phyloP scores from a whole-genome alignment of 2,329 filamentous ascomycete genomes.

The Exophiala oligosperma region DNA sequence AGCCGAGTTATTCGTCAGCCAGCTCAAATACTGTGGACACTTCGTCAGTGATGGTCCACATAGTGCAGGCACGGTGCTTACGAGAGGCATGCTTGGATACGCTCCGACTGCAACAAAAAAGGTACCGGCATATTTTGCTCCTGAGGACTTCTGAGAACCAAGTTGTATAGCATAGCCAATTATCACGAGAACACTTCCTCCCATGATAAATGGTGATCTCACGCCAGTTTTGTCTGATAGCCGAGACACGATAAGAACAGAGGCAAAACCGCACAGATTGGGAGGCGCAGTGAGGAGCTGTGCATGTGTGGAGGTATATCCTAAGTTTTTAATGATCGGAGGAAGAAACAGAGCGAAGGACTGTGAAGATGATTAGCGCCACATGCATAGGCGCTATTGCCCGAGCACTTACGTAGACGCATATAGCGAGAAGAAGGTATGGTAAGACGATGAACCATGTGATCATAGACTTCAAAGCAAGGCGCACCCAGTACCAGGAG shows the following conservation, averaged over 20 bases:
- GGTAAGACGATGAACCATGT: no score
- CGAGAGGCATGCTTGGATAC: constrained; percentile 16
- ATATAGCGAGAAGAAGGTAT: no score
- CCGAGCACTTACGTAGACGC: no score
- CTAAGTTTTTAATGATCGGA: no score
- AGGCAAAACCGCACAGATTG: constrained; percentile 24
- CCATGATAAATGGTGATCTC: constrained; percentile 36
- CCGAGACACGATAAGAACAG: constrained; percentile 36
- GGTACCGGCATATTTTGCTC: constrained; percentile 39
- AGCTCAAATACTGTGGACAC: constrained; percentile 32
- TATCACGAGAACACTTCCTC: constrained; percentile 34
- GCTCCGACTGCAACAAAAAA: constrained; percentile 37
- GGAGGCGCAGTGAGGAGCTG: constrained; percentile 15
- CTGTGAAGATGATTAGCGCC: no score
- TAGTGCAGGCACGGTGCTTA: constrained; percentile 1
- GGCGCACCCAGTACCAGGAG: no score
- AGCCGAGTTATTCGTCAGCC: constrained; percentile 40
- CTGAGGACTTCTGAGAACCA: constrained; percentile 29
- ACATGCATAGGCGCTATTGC: no score
- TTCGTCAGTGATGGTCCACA: constrained; percentile 61
- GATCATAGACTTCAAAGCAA: no score
- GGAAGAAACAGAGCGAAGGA: no score
- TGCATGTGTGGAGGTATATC: no score
- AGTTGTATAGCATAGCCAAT: constrained; percentile 41
- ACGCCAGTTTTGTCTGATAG: constrained; percentile 36